These are phyloP conservation scores for Myxozyma vanderwaltii DNA, from an alignment of 805 yeast genomes.

Conservation along the genomic window DNA sequence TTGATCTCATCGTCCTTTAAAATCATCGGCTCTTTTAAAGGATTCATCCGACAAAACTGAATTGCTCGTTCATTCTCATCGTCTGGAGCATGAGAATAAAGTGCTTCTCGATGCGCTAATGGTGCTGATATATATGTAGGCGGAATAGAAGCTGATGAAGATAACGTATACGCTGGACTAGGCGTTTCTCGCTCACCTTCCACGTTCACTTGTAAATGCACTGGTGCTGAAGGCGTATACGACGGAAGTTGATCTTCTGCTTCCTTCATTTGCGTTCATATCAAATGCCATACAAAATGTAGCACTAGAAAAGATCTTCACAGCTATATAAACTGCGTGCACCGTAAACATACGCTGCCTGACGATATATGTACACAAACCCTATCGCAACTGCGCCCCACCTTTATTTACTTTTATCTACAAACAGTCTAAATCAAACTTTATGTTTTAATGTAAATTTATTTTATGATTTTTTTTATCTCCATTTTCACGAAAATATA, in stretches of 20 bases:
- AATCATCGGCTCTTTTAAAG: not conserved
- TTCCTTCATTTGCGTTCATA: not conserved
- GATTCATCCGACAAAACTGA: not conserved
- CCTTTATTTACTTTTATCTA: too few species aligned
- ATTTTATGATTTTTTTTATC: too few species aligned
- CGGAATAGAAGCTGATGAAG: not conserved
- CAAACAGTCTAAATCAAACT: too few species aligned
- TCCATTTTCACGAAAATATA: not conserved
- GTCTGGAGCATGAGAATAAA: slow-evolving; percentile 9
- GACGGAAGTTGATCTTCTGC: not conserved
- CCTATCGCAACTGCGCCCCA: too few species aligned
- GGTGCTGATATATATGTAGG: slow-evolving; percentile 1
- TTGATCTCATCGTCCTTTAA: not conserved
- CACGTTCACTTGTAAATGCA: not conserved
- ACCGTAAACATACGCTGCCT: too few species aligned
- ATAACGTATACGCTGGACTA: not conserved
- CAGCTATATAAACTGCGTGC: too few species aligned
- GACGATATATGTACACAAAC: too few species aligned
- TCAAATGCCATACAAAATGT: not conserved
- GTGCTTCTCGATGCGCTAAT: not conserved
- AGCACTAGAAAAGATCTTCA: not conserved
- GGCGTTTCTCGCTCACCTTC: not conserved
- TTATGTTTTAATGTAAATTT: too few species aligned
- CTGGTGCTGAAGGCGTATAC: not conserved
- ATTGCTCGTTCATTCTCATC: slow-evolving; percentile 1